A percentile compares a stretch with the other conserved stretches of the same genome.
Evolutionary conservation across 2,329 filamentous ascomycete genomes (phyloP).

Genomic region (Cladosporium colombiae): DNA sequence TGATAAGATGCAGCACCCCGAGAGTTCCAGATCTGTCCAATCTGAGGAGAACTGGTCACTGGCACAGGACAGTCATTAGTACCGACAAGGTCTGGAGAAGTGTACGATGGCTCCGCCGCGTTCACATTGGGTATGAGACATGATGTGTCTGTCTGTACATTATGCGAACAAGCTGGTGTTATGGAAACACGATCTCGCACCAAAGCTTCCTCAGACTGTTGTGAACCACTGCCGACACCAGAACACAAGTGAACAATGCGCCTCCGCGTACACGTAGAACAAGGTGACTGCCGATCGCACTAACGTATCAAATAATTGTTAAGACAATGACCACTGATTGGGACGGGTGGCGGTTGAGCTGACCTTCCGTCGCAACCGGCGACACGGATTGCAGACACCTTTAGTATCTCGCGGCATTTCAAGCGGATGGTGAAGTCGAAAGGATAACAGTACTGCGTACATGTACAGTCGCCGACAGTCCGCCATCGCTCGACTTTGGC

Average conservation of each 20-base stretch:
- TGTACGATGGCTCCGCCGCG: not conserved
- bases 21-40: slow-evolving; percentile 3
- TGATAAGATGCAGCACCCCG: slow-evolving; percentile 4
- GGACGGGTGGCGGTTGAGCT: not conserved
- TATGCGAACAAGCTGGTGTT: not conserved
- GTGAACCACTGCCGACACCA: not conserved
- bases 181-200: not conserved
- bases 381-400: not conserved
- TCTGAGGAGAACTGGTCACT: not conserved
- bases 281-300: slow-evolving; percentile 1
- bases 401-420: slow-evolving; percentile 1
- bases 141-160: not conserved
- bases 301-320: not conserved
- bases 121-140: not conserved
- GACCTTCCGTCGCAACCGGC: not conserved
- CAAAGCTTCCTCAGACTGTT: not conserved
- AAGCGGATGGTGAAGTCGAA: not conserved
- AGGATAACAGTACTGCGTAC: not conserved
- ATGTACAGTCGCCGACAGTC: not conserved
- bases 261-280: not conserved
- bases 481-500: not conserved
- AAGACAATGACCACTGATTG: not conserved
- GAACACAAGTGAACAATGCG: not conserved
- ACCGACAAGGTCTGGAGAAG: not conserved
- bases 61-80: not conserved